Conservation (phyloP, 2,329 filamentous ascomycete species). For the Penicillium sp. region DNA sequence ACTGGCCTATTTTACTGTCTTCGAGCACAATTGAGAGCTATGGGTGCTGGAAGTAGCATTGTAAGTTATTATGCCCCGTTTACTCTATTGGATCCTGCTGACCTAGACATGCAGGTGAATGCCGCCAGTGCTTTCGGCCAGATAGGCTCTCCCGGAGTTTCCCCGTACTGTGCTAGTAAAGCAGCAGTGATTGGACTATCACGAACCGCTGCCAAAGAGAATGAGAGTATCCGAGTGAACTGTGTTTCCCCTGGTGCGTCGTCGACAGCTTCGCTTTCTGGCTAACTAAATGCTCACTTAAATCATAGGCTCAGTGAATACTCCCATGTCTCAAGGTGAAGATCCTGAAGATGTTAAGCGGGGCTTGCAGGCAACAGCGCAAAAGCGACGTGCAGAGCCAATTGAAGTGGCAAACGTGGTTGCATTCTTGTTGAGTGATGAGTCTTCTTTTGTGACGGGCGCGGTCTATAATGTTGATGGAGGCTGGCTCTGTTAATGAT, state of each 20-base stretch:
- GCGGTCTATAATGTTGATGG: constrained; percentile 28
- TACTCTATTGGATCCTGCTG: neutral
- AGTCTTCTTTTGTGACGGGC: constrained; percentile 22
- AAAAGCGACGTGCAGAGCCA: constrained; percentile 22
- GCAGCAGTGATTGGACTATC: constrained; percentile 54
- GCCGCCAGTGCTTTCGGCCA: constrained; percentile 25
- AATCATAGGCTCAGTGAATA: constrained; percentile 21
- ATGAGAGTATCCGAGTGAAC: constrained; percentile 45
- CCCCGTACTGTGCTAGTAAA: constrained; percentile 53
- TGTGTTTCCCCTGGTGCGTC: constrained; percentile 23
- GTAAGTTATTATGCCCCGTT: constrained; percentile 35
- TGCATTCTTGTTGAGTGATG: constrained; percentile 24
- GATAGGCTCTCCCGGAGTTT: constrained; percentile 22
- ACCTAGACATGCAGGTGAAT: constrained; percentile 14
- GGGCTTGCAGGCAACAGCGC: constrained; percentile 21
- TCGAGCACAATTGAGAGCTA: constrained; percentile 26
- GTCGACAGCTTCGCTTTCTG: neutral
- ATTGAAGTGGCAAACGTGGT: constrained; percentile 25
- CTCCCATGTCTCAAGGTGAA: constrained; percentile 21
- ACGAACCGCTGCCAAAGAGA: constrained; percentile 46
- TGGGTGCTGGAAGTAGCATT: constrained; percentile 37
- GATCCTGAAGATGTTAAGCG: constrained; percentile 22
- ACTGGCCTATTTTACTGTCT: constrained; percentile 29
- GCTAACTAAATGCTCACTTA: neutral
- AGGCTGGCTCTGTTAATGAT: constrained; percentile 20